Evolutionary conservation across 2,329 filamentous ascomycete genomes (phyloP).

Genomic region (Daldinia sp.): DNA sequence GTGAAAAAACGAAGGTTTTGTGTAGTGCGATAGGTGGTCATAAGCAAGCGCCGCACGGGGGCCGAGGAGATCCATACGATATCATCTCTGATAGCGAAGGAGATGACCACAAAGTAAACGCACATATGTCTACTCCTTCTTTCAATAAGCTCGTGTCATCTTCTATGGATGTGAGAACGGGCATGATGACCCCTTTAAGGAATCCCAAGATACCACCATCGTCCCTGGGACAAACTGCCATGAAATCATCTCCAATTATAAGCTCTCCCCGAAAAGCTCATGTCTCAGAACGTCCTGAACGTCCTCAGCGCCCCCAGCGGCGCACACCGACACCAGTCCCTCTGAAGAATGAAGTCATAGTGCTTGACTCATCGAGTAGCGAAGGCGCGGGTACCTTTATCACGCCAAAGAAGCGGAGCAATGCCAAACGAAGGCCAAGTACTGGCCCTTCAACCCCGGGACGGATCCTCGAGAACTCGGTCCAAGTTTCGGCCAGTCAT

Average conservation of each 20-base stretch:
- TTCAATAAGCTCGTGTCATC: not conserved
- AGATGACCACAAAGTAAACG: conserved; percentile 4
- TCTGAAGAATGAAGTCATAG: conserved; percentile 5
- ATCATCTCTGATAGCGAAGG: conserved; percentile 38
- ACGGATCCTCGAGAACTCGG: not conserved
- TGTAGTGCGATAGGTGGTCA: not conserved
- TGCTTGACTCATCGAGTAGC: not conserved
- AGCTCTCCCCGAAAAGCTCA: not conserved
- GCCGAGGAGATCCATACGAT: conserved; percentile 38
- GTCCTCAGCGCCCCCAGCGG: not conserved
- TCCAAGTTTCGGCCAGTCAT: not conserved
- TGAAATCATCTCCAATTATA: not conserved
- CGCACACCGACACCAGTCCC: not conserved
- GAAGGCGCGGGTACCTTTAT: not conserved
- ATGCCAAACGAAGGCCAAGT: not conserved
- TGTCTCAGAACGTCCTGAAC: not conserved
- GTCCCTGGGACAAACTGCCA: not conserved
- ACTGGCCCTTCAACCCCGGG: not conserved
- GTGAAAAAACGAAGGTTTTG: not conserved
- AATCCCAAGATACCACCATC: not conserved
- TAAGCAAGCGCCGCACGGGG: not conserved
- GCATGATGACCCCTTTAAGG: not conserved
- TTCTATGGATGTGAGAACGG: not conserved
- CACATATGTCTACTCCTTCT: not conserved
- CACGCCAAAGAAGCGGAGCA: not conserved